These are phyloP conservation scores for Cercospora citrullina DNA, from an alignment of 2,329 filamentous ascomycete genomes.

Conservation along the genomic window DNA sequence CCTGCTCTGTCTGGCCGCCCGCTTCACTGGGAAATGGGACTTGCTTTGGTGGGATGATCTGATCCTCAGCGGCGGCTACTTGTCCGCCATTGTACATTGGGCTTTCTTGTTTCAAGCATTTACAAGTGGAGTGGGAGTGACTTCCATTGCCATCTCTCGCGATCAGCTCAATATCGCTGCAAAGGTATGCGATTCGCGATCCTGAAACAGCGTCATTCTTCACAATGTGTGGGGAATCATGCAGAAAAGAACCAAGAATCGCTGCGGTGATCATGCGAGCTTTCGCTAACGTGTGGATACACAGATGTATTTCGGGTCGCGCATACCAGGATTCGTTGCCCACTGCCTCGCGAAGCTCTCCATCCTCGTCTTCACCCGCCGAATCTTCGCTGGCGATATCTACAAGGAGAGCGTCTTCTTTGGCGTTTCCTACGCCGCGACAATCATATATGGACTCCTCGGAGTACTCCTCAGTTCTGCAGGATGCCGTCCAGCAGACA, in stretches of 20 bases:
- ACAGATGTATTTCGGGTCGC: constrained; percentile 27
- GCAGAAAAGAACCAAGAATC: neutral
- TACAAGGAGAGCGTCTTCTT: constrained; percentile 29
- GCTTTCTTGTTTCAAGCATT: constrained; percentile 22
- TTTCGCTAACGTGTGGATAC: neutral
- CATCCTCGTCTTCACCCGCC: constrained; percentile 28
- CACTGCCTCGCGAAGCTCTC: constrained; percentile 29
- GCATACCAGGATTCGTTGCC: constrained; percentile 25
- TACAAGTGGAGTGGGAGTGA: constrained; percentile 18
- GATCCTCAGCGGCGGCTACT: constrained; percentile 21
- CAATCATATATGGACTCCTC: constrained; percentile 22
- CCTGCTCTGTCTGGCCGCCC: constrained; percentile 26
- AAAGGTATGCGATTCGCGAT: constrained; percentile 11
- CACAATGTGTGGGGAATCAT: neutral
- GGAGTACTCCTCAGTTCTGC: constrained; percentile 28
- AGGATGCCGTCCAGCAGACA: constrained; percentile 23
- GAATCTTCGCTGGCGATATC: constrained; percentile 28
- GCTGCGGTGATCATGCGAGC: neutral
- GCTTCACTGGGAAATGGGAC: constrained; percentile 26
- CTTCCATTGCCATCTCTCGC: constrained; percentile 15
- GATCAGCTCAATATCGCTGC: constrained; percentile 13
- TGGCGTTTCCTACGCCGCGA: constrained; percentile 20
- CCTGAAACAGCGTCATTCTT: neutral
- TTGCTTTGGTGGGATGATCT: constrained; percentile 29
- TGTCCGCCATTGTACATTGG: constrained; percentile 24